A percentile compares a stretch with the other conserved stretches of the same genome.
phyloP scores from a whole-genome alignment of 2,329 filamentous ascomycete species.

The Passalora sequoiae region DNA sequence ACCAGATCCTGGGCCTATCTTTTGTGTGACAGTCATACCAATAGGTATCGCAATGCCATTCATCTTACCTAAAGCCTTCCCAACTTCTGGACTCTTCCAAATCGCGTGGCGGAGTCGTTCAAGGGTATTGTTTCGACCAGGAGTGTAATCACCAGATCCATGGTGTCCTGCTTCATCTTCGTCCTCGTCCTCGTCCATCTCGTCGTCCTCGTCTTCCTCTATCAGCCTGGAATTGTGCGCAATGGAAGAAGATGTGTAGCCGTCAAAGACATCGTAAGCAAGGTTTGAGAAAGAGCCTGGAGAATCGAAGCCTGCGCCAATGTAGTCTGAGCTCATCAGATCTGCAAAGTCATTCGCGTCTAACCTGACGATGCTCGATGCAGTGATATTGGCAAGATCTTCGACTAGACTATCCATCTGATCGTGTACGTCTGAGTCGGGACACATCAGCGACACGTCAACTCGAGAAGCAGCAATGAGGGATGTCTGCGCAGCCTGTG shows the following conservation, averaged over 20 bases:
- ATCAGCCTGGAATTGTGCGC: slow-evolving; percentile 7
- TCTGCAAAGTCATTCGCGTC: slow-evolving; percentile 66
- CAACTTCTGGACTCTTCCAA: slow-evolving; percentile 17
- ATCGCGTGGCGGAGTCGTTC: slow-evolving; percentile 26
- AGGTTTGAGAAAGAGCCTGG: slow-evolving; percentile 41
- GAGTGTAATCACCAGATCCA: slow-evolving; percentile 1
- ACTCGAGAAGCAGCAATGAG: slow-evolving; percentile 27
- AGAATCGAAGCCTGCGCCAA: slow-evolving; percentile 54
- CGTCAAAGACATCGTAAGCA: slow-evolving; percentile 52
- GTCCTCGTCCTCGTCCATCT: slow-evolving; percentile 40
- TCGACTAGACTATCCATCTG: slow-evolving; percentile 57
- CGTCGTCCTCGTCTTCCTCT: slow-evolving; percentile 36
- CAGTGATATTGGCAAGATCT: slow-evolving; percentile 56
- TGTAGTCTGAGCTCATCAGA: slow-evolving; percentile 63
- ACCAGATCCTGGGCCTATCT: neutral
- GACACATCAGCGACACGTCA: slow-evolving; percentile 46
- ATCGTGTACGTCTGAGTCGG: slow-evolving; percentile 49
- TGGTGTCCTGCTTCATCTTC: slow-evolving; percentile 19
- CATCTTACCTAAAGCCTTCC: slow-evolving; percentile 22
- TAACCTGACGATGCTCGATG: slow-evolving; percentile 63
- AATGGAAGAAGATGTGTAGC: slow-evolving; percentile 30
- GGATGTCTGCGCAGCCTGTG: slow-evolving; percentile 11
- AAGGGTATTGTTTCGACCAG: slow-evolving; percentile 14
- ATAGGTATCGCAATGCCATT: slow-evolving; percentile 20
- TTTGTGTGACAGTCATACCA: slow-evolving; percentile 9